Evolutionary conservation across 306 rosid genomes (phyloP).

Genomic region (Psophocarpus tetragonolobus): DNA sequence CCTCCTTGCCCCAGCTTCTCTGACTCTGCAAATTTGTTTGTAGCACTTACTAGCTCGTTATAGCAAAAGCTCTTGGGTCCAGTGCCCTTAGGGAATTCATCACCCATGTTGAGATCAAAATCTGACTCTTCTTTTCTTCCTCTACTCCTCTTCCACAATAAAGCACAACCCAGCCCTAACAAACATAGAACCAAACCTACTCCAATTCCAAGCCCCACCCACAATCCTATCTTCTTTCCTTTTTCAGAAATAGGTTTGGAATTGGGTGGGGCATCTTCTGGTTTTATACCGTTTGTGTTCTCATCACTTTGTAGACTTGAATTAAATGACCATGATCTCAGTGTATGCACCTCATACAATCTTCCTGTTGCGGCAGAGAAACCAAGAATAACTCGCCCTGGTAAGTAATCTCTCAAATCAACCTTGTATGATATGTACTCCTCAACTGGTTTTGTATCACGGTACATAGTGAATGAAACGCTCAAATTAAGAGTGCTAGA

Average conservation of each 20-base stretch:
- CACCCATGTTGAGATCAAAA: constrained; percentile 34
- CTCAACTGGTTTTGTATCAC: neutral
- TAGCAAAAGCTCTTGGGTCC: constrained; percentile 45
- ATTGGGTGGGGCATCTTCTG: neutral
- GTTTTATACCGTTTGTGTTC: neutral
- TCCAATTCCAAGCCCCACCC: constrained; percentile 35
- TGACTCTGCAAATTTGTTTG: constrained; percentile 39
- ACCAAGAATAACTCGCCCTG: constrained; percentile 40
- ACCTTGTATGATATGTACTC: constrained; percentile 14
- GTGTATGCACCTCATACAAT: constrained; percentile 30
- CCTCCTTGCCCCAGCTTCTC: constrained; percentile 50
- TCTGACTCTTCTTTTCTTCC: constrained; percentile 1
- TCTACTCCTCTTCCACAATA: constrained; percentile 26
- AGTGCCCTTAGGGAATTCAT: constrained; percentile 40
- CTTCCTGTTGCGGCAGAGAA: constrained; percentile 47
- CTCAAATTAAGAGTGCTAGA: constrained; percentile 31
- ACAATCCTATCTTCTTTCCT: neutral
- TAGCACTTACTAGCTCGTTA: constrained; percentile 35
- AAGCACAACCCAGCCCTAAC: neutral
- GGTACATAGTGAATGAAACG: constrained; percentile 28
- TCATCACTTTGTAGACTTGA: constrained; percentile 22
- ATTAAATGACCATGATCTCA: constrained; percentile 41
- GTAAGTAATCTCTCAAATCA: constrained; percentile 38
- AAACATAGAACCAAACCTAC: constrained; percentile 5
- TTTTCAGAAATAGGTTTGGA: neutral